These are phyloP conservation scores for Tetrahymena malaccensis DNA, from an alignment of 73 alveolate genomes.

Conservation along the genomic window DNA sequence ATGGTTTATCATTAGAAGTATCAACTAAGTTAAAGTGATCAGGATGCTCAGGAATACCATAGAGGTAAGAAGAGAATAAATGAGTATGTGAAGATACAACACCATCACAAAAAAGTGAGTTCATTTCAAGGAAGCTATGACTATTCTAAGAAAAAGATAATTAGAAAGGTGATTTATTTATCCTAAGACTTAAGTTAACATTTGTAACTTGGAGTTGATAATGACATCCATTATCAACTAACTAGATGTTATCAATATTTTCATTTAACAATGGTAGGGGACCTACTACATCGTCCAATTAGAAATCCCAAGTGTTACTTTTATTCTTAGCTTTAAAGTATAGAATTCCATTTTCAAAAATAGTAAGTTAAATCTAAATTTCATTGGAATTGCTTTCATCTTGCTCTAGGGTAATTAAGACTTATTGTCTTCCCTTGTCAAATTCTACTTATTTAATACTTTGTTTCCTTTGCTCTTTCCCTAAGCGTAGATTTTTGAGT, in stretches of 20 bases:
- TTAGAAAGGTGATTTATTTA: background rate
- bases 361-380: background rate
- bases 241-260: background rate
- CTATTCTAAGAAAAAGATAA: background rate
- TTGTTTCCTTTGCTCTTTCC: background rate
- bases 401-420: background rate
- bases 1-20: conserved; percentile 3
- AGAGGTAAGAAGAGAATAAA: background rate
- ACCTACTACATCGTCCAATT: background rate
- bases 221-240: background rate
- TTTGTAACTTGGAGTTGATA: background rate
- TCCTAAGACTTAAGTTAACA: background rate
- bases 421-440: background rate
- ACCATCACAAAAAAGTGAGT: background rate
- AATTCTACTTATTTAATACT: background rate
- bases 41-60: conserved; percentile 51
- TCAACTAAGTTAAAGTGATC: conserved; percentile 23
- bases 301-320: background rate
- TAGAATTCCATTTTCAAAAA: background rate
- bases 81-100: background rate
- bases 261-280: background rate
- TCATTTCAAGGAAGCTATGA: background rate
- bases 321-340: background rate
- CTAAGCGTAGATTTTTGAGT: background rate
- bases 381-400: background rate